Base-by-base conservation (phyloP, 371 early-diverging fungal genomes). In the Nematocida minor region DNA sequence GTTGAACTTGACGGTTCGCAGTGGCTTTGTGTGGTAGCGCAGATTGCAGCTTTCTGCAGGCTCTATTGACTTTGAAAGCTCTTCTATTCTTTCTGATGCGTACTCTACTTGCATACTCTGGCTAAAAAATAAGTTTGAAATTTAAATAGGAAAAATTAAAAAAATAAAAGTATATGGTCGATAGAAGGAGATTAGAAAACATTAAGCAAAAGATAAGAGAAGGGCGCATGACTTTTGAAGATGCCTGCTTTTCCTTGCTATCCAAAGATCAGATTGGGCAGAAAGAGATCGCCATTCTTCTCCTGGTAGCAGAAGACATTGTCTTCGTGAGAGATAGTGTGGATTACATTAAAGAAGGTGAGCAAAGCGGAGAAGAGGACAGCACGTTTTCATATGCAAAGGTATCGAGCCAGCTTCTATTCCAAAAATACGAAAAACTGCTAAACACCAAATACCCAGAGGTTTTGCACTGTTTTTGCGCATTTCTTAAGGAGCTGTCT, bases 1-100 rank as follows among this genome's bases (percentile, higher is more conserved):
- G 89, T 99, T 96, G 90, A 94, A 97, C 87, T 92, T 93, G 84
- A 99, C 89, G 84, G 93, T 92, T 60, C 96, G 96, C 74, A 99
- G 87, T 53, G 97, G 90, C 87, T 96, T 92, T 53, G 89, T 90
- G 87, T 97, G 97, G 27, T 60, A 29, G 34, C 60, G 38, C 20
- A 69, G 55, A 7, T n/a, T 20, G 14, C 46, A 69, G 29, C 42
- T 69, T 18, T 18, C 36, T 14, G 18, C 16, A 29, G 69, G 69
- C 34, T 60, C 57, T 11, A 69, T 47, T 22, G 48, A 22, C 18
- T 25, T n/a, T 7, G 7, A 9, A 4, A 48, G 51, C 22, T 32
- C 54, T 20, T 60, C 48, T 1, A 34, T 16, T 40, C 18, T n/a
- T 29, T 32, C 31, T 46, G 22, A 22, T 11, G 14, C 27, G 20